A percentile compares a stretch with the other conserved stretches of the same genome.
These are phyloP conservation scores for Aspergillus pseudoviridinutans DNA, from an alignment of 2,329 filamentous ascomycete genomes.

Conservation along the genomic window DNA sequence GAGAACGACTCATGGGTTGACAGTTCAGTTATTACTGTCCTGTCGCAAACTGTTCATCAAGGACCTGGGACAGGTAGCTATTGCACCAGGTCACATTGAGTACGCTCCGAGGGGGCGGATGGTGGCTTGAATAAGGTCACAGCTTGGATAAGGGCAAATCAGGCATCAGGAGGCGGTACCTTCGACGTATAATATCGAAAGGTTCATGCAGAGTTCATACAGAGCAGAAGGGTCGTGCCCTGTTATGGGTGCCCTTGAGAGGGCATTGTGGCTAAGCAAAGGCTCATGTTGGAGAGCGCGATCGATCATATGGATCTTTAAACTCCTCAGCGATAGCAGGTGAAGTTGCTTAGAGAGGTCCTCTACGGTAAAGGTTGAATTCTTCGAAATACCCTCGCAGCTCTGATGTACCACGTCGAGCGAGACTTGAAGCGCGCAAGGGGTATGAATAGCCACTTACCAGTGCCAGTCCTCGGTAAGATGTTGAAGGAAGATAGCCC, in stretches of 20 bases:
- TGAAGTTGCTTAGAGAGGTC: background rate
- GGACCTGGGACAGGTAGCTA: background rate
- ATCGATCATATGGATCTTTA: background rate
- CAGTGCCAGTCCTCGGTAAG: background rate
- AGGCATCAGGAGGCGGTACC: background rate
- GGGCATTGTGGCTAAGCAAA: background rate
- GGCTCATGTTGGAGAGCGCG: background rate
- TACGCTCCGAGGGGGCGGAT: background rate
- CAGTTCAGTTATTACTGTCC: background rate
- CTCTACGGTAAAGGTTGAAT: background rate
- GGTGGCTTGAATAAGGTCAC: background rate
- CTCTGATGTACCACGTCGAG: background rate
- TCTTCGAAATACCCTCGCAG: background rate
- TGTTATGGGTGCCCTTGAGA: background rate
- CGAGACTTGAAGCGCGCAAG: background rate
- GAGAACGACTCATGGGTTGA: background rate
- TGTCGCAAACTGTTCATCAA: background rate
- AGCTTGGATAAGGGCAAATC: background rate
- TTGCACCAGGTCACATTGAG: background rate
- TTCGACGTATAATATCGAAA: background rate
- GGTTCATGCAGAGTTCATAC: background rate
- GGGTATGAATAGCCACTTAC: background rate
- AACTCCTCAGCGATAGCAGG: background rate
- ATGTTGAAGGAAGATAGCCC: background rate
- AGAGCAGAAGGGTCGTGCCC: background rate